Evolutionary conservation across 2,329 filamentous ascomycete species (phyloP), one percentile per base, ranked within the genome.

Genomic region (Botrytis tulipae): DNA sequence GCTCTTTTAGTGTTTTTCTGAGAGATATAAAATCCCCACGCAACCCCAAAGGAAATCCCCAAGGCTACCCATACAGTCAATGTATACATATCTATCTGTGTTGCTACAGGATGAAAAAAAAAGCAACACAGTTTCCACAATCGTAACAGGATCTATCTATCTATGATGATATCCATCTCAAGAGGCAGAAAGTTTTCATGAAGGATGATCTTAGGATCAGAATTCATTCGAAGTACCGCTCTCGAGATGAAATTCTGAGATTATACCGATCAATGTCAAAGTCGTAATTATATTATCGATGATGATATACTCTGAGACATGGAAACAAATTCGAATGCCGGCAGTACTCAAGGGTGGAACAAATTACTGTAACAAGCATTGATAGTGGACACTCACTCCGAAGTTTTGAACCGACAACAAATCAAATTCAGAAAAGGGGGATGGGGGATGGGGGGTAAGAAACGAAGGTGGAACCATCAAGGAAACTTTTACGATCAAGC

Each of bases 291-390:
- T 57, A 29, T 57, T 29, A 32, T 29, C 51, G n/a, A 57, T 57
- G n/a, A 57, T 57, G 51, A 29, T 44, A 44, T 44, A 14, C 25
- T 60, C 22, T 40, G 59, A 61, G 59, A 62, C 32, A 60, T 12
- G 16, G 35, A 40, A 61, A 61, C 59, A 61, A 61, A 60, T 6
- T 35, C 57, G 57, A 60, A 60, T 35, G 32, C 51, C 51, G 51
- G 51, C n/a, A 22, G 32, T 60, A 22, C 57, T 22, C 61, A 29
- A 63, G 61, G 61, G 61, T 63, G 61, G 61, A 44, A 63, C 61
- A 29, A 29, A 29, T 44, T 63, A 44, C 61, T 44, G 61, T 46
- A n/a, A 62, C 60, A 65, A 65, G 61, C 61, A 63, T 63, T 44
- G 37, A 29, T 14, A 40, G 61, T 63, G 37, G 25, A 63, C 37